These are phyloP conservation scores for Pseudozyma hubeiensis DNA, from an alignment of 1,284 basidiomycete species.

Conservation along the genomic window DNA sequence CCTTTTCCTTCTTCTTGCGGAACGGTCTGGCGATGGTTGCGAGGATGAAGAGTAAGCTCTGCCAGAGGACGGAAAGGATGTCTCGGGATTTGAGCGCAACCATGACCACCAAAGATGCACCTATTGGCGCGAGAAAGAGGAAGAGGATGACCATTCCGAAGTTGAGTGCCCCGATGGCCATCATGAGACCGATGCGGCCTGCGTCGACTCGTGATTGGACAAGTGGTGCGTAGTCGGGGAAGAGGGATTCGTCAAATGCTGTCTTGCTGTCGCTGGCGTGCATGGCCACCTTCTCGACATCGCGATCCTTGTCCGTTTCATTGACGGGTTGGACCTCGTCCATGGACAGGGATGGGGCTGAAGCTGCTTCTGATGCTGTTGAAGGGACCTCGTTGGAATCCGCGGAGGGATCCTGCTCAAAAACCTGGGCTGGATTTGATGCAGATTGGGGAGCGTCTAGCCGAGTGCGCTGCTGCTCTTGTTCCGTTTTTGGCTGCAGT, in stretches of 20 bases:
- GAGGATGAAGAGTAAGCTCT: constrained; percentile 21
- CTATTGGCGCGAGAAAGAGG: constrained; percentile 22
- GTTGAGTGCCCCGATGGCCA: constrained; percentile 30
- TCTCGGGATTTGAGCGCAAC: constrained; percentile 32
- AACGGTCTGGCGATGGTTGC: constrained; percentile 8
- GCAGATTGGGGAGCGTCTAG: not conserved
- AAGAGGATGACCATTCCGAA: constrained; percentile 25
- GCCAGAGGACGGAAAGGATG: constrained; percentile 37
- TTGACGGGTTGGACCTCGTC: constrained; percentile 7
- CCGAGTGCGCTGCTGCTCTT: not conserved
- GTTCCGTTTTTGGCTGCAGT: not conserved
- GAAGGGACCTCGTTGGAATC: constrained; percentile 7
- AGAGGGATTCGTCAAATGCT: constrained; percentile 16
- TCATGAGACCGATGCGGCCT: constrained; percentile 25
- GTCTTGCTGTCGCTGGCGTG: not conserved
- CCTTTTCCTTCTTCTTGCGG: constrained; percentile 7
- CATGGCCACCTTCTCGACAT: constrained; percentile 15
- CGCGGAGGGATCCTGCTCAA: constrained; percentile 11
- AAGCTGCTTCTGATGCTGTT: not conserved
- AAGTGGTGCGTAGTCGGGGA: constrained; percentile 30
- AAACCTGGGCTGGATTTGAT: constrained; percentile 8
- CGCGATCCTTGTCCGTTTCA: constrained; percentile 10
- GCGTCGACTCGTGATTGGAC: constrained; percentile 26
- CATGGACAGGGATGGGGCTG: constrained; percentile 2
- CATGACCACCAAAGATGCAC: constrained; percentile 26